Evolutionary conservation across 2,329 filamentous ascomycete species (phyloP).

Genomic region (Colletotrichum coccodes): DNA sequence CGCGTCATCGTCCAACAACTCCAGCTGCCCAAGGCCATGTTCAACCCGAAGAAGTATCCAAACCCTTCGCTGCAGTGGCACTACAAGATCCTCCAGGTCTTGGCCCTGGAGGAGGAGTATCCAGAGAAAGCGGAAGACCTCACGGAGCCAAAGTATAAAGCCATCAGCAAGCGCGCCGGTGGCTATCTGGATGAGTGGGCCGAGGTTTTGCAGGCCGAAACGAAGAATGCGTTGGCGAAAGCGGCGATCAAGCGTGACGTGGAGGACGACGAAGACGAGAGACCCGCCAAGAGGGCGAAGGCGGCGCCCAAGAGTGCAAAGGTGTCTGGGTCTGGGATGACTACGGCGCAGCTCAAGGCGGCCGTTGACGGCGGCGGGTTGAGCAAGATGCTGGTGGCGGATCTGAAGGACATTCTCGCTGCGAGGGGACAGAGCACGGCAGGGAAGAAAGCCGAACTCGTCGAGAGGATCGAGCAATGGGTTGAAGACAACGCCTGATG

Average conservation of each 20-base stretch:
- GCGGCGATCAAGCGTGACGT: constrained; percentile 63
- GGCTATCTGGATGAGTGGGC: constrained; percentile 84
- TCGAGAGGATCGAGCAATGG: constrained; percentile 67
- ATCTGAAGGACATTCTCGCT: constrained; percentile 60
- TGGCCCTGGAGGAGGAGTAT: constrained; percentile 91
- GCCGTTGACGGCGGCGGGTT: constrained; percentile 57
- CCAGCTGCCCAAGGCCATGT: constrained; percentile 86
- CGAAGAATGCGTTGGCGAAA: constrained; percentile 46
- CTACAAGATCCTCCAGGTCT: constrained; percentile 90
- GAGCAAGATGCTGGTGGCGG: constrained; percentile 63
- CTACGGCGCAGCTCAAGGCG: constrained; percentile 57
- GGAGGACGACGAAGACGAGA: constrained; percentile 54
- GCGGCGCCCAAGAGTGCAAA: constrained; percentile 40
- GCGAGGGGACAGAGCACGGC: constrained; percentile 58
- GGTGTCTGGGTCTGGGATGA: constrained; percentile 47
- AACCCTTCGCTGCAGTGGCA: constrained; percentile 97
- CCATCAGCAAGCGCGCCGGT: constrained; percentile 90
- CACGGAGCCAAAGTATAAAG: constrained; percentile 84
- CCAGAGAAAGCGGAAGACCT: constrained; percentile 80
- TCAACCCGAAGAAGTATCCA: constrained; percentile 87
- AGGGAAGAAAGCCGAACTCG: constrained; percentile 64
- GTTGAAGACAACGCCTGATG: constrained; percentile 55
- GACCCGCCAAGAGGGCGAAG: constrained; percentile 58
- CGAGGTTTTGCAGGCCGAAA: constrained; percentile 69
- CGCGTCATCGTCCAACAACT: constrained; percentile 83